These are phyloP conservation scores for Suhomyces wounanorum DNA, from an alignment of 1,139 yeast genomes.

Conservation along the genomic window DNA sequence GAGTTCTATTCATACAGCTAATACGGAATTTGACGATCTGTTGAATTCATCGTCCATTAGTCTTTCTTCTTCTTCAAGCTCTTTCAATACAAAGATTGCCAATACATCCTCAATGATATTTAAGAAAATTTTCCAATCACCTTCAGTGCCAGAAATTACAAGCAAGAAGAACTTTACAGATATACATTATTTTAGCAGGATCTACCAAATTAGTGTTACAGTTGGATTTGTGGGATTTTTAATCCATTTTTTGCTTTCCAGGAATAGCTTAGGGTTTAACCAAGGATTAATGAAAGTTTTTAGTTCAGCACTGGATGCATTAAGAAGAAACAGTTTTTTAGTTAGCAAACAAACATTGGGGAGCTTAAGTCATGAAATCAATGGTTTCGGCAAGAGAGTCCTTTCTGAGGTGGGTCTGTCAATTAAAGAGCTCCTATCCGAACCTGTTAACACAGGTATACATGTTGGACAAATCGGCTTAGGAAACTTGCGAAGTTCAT, in stretches of 20 bases:
- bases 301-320: conserved; percentile 3
- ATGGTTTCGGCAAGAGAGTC: conserved; percentile 13
- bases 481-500: conserved; percentile 31
- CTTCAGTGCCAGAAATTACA: conserved; percentile 9
- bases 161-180: conserved; percentile 15
- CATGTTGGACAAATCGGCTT: conserved; percentile 34
- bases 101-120: conserved; percentile 36
- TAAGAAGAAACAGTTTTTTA: not conserved
- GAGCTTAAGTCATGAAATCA: conserved; percentile 1
- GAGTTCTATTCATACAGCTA: conserved; percentile 19
- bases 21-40: conserved; percentile 26
- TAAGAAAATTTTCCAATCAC: conserved; percentile 30
- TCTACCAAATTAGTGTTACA: conserved; percentile 41
- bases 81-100: conserved; percentile 32
- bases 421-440: conserved; percentile 20
- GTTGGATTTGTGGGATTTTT: conserved; percentile 46
- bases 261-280: conserved; percentile 21
- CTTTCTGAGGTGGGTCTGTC: conserved; percentile 16
- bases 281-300: conserved; percentile 14
- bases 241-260: conserved; percentile 37
- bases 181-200: conserved; percentile 17
- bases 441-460: conserved; percentile 22
- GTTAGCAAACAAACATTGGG: not conserved
- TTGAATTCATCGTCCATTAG: conserved; percentile 40
- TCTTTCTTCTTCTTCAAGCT: conserved; percentile 32